phyloP scores from a whole-genome alignment of 2,329 filamentous ascomycete genomes.

The Fonsecaea erecta region DNA sequence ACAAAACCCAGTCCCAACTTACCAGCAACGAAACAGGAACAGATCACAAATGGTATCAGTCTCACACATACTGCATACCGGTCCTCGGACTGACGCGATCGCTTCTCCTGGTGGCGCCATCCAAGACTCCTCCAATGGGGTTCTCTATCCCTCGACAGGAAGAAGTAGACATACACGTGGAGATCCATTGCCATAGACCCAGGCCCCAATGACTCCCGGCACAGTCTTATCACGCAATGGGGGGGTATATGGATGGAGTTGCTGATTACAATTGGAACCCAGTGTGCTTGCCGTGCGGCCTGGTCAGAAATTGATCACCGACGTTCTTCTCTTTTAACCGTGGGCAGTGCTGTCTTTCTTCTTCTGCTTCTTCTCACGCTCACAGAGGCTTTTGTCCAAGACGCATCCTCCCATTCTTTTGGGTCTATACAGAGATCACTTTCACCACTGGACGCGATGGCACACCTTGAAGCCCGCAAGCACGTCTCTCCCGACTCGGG shows the following conservation, averaged over 20 bases:
- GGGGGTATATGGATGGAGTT: not conserved
- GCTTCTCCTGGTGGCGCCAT: not conserved
- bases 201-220: not conserved
- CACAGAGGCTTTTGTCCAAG: not conserved
- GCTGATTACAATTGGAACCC: not conserved
- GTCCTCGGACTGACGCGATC: slow-evolving; percentile 5
- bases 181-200: not conserved
- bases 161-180: not conserved
- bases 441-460: slow-evolving; percentile 39
- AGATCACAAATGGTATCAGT: not conserved
- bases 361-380: not conserved
- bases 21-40: not conserved
- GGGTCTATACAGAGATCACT: not conserved
- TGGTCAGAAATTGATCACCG: not conserved
- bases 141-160: not conserved
- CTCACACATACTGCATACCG: not conserved
- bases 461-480: slow-evolving; percentile 52
- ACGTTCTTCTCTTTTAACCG: not conserved
- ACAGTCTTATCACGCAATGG: slow-evolving; percentile 9
- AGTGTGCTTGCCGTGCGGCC: not conserved
- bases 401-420: not conserved
- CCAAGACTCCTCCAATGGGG: not conserved
- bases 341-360: not conserved
- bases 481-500: slow-evolving; percentile 58
- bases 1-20: too few relatives aligned